Evolutionary conservation across 257 asterid species (phyloP), one percentile per base, ranked within the genome.

Genomic region (Plantago major): DNA sequence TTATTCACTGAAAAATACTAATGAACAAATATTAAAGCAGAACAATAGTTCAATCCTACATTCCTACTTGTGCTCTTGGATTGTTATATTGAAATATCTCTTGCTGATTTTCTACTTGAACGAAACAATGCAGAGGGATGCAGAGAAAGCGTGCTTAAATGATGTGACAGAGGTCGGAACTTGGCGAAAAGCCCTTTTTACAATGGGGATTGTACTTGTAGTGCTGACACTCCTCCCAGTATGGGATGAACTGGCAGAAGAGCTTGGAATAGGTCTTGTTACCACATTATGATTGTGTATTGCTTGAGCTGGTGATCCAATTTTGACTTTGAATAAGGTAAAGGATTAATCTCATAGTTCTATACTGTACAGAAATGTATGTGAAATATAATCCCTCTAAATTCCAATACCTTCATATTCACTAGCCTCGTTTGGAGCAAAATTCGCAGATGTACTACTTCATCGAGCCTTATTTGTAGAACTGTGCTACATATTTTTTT

Each of bases 201-300:
- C 71, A 1, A 55, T 69, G 10, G 87, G 76, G 6, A 72, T 83
- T 64, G 66, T 81, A 58, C 89, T 89, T 11, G 95, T 86, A 33
- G 87, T 76, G 45, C 60, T 86, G 92, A 82, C 81, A 10, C 97
- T 92, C 62, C 97, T 89, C 38, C 97, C 97, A 0, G 94, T 92
- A 57, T 89, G 97, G 99, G 96, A 89, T 56, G 99, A 92, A 69
- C 88, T 92, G 1, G 99, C 97, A 4, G 99, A 92, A 71, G 97
- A 92, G 78, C 66, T 92, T 33, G 97, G 99, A 63, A 83, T 92
- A 55, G 95, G 97, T 45, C 87, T 90, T 42, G 83, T 83, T 15
- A 72, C 87, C 63, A 67, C 84, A 14, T 80, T 87, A 38, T 85
- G 77, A 81, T 60, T 22, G 55, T 22, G 55, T 55, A 18, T 46